Percentiles rank a stretch among this genome's conserved stretches.
Evolutionary conservation across 2,329 filamentous ascomycete species (phyloP).

Genomic region (Massarina eburnea): DNA sequence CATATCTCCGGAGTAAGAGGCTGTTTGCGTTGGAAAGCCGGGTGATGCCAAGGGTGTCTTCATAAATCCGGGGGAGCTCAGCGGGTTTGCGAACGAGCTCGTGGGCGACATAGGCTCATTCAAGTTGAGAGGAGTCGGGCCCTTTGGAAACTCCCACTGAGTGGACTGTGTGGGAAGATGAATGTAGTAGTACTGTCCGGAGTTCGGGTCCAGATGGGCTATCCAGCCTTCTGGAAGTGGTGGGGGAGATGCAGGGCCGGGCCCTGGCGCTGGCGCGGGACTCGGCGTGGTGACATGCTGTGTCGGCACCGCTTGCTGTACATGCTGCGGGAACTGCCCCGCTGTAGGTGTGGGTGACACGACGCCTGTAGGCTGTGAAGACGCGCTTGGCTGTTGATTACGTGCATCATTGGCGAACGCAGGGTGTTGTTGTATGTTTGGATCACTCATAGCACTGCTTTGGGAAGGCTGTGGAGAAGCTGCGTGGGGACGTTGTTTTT

Average conservation of each 20-base stretch:
- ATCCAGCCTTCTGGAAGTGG: slow-evolving; percentile 98
- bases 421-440: slow-evolving; percentile 66
- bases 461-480: slow-evolving; percentile 24
- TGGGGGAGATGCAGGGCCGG: slow-evolving; percentile 79
- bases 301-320: slow-evolving; percentile 15
- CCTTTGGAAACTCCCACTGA: slow-evolving; percentile 98
- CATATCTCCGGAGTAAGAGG: slow-evolving; percentile 82
- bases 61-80: slow-evolving; percentile 54
- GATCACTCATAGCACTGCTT: slow-evolving; percentile 37
- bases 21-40: slow-evolving; percentile 78
- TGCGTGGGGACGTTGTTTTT: slow-evolving; percentile 65
- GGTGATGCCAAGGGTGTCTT: slow-evolving; percentile 72
- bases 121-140: slow-evolving; percentile 83
- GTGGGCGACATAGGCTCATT: slow-evolving; percentile 85
- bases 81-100: slow-evolving; percentile 52
- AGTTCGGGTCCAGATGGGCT: slow-evolving; percentile 90
- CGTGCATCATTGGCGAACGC: slow-evolving; percentile 86
- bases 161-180: slow-evolving; percentile 93
- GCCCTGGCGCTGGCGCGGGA: slow-evolving; percentile 48
- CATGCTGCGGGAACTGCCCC: slow-evolving; percentile 26
- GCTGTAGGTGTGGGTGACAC: slow-evolving; percentile 35
- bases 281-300: slow-evolving; percentile 46
- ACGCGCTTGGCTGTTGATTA: slow-evolving; percentile 49
- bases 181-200: slow-evolving; percentile 98
- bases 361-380: slow-evolving; percentile 38